These are phyloP conservation scores for Cymbopogon flexuosus DNA, from an alignment of 202 grass and related monocot genomes.

Conservation along the genomic window DNA sequence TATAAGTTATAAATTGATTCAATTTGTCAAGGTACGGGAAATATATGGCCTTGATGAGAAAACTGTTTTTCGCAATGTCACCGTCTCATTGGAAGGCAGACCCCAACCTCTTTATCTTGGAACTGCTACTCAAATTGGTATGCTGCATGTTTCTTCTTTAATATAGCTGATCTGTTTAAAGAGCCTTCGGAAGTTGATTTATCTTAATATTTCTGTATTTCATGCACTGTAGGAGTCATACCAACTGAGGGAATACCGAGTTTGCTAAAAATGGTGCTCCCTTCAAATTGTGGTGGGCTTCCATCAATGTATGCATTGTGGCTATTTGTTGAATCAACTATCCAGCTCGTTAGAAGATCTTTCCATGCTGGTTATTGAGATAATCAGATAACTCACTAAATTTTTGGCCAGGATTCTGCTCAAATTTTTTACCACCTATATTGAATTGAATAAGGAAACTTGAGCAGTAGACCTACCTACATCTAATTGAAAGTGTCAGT, in stretches of 20 bases:
- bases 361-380: not conserved
- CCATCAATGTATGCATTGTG: constrained; percentile 64
- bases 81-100: constrained; percentile 60
- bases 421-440: not conserved
- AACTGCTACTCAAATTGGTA: constrained; percentile 94
- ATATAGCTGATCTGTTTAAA: constrained; percentile 4
- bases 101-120: constrained; percentile 90
- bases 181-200: not conserved
- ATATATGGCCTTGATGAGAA: constrained; percentile 85
- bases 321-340: constrained; percentile 33
- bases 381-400: not conserved
- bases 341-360: not conserved
- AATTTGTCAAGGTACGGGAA: constrained; percentile 62
- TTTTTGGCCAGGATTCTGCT: not conserved
- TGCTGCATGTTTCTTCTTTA: not conserved
- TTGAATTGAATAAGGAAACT: not conserved
- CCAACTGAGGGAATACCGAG: constrained; percentile 92
- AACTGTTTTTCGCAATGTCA: constrained; percentile 76
- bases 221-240: constrained; percentile 51
- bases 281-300: constrained; percentile 76
- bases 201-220: constrained; percentile 27
- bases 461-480: not conserved
- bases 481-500: not conserved
- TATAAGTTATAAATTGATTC: constrained; percentile 9
- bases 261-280: constrained; percentile 80